A percentile compares a stretch with the other conserved stretches of the same genome.
Conservation (phyloP, 768 basidiomycete species). For the Tricholoma bakamatsutake region DNA sequence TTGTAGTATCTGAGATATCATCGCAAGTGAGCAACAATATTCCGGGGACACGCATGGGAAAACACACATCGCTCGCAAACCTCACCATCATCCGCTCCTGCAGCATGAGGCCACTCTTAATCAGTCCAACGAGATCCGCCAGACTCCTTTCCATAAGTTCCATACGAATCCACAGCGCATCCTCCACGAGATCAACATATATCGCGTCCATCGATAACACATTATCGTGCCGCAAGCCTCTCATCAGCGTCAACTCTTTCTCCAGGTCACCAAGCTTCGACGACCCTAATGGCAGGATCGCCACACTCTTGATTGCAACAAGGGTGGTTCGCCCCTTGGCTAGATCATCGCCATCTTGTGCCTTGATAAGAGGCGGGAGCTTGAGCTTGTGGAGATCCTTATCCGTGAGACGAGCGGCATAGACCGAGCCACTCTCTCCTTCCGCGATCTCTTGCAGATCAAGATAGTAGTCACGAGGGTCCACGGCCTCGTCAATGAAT, state of each 20-base stretch:
- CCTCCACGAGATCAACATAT: conserved; percentile 61
- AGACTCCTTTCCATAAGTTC: conserved; percentile 86
- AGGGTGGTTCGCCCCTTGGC: conserved; percentile 29
- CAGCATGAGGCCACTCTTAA: conserved; percentile 54
- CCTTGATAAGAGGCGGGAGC: conserved; percentile 33
- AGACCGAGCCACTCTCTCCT: conserved; percentile 76
- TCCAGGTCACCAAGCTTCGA: conserved; percentile 60
- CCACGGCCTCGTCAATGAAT: conserved; percentile 56
- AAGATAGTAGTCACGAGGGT: conserved; percentile 59
- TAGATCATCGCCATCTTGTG: conserved; percentile 31
- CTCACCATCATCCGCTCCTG: conserved; percentile 67
- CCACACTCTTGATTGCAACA: conserved; percentile 77
- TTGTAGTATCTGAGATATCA: conserved; percentile 43
- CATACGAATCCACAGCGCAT: conserved; percentile 82
- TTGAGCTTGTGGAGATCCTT: conserved; percentile 29
- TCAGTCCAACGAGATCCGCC: conserved; percentile 70
- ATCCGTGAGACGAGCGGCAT: conserved; percentile 34
- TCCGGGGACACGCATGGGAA: conserved; percentile 1
- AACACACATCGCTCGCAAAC: conserved; percentile 71
- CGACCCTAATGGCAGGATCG: conserved; percentile 49
- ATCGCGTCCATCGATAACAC: conserved; percentile 63
- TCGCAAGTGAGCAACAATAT: conserved; percentile 4
- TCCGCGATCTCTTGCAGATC: conserved; percentile 77
- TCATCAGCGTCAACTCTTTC: conserved; percentile 57
- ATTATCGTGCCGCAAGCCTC: conserved; percentile 51